Evolutionary conservation across 2,329 filamentous ascomycete genomes (phyloP).

Genomic region (Metarhizium guizhouense): DNA sequence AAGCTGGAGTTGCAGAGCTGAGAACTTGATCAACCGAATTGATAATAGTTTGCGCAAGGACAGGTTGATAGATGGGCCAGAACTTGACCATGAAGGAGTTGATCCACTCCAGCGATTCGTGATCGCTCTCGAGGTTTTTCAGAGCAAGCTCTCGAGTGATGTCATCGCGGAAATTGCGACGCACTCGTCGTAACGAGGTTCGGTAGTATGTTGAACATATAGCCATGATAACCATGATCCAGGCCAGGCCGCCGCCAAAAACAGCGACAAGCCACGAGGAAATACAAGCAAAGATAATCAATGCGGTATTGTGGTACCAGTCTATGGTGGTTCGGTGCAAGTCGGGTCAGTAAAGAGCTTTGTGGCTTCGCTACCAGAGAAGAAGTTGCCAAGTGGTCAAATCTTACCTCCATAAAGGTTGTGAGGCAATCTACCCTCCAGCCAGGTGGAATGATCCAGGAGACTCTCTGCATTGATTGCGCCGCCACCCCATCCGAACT

Average conservation of each 20-base stretch:
- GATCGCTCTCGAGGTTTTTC: constrained; percentile 78
- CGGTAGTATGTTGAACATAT: constrained; percentile 91
- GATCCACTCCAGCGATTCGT: constrained; percentile 95
- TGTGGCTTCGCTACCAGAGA: neutral
- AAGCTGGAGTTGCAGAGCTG: constrained; percentile 82
- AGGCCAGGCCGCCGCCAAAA: constrained; percentile 82
- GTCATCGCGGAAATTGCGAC: constrained; percentile 93
- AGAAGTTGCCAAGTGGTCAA: neutral
- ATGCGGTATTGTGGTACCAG: constrained; percentile 96
- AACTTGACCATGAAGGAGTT: constrained; percentile 98
- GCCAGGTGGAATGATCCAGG: constrained; percentile 78
- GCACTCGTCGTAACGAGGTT: constrained; percentile 85
- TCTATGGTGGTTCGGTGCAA: constrained; percentile 40
- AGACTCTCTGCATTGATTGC: constrained; percentile 55
- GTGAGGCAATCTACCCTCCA: constrained; percentile 78
- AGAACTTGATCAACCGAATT: constrained; percentile 93
- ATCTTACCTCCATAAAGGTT: constrained; percentile 75
- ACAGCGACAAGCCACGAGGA: constrained; percentile 83
- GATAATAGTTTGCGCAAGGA: constrained; percentile 85
- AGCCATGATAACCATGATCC: constrained; percentile 91
- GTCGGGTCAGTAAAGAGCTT: neutral
- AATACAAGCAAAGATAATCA: constrained; percentile 89
- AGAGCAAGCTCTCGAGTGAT: constrained; percentile 83
- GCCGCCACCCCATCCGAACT: constrained; percentile 61
- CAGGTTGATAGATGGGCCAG: constrained; percentile 97